phyloP scores from a whole-genome alignment of 2,329 filamentous ascomycete species.

The Nemania sp. region DNA sequence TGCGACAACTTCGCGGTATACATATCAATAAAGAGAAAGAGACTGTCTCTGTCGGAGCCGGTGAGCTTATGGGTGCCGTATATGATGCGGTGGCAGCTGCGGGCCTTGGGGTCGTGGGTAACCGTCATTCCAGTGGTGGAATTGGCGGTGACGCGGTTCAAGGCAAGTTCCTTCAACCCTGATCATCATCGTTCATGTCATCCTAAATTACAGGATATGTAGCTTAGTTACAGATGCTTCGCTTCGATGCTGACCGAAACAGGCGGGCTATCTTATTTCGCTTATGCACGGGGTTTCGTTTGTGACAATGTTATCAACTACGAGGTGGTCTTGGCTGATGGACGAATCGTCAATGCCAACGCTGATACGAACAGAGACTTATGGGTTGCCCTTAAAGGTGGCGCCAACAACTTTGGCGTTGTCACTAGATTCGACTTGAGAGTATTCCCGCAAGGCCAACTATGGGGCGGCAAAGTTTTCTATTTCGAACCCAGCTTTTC shows the following conservation, averaged over 20 bases:
- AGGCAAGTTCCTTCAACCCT: neutral
- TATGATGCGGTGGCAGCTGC: constrained; percentile 22
- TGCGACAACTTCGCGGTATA: neutral
- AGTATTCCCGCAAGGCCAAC: neutral
- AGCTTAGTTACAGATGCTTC: too few relatives aligned
- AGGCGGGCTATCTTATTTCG: neutral
- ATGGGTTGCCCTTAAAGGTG: neutral
- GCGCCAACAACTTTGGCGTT: neutral
- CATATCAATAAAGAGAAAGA: constrained; percentile 8
- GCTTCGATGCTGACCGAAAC: too few relatives aligned
- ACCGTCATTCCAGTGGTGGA: constrained; percentile 23
- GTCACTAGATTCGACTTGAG: neutral
- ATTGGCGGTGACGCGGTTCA: constrained; percentile 26
- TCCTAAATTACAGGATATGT: too few relatives aligned
- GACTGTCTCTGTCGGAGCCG: constrained; percentile 13
- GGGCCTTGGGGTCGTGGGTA: constrained; percentile 24
- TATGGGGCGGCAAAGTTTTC: neutral
- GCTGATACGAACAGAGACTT: neutral
- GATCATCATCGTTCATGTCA: neutral
- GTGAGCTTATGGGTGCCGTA: constrained; percentile 16
- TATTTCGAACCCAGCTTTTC: neutral
- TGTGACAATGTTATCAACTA: neutral
- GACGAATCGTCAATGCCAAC: neutral
- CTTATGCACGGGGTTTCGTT: neutral
- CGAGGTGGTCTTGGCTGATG: neutral